These are phyloP conservation scores for Aegilops umbellulata DNA, from an alignment of 176 grass and related monocot genomes.

Conservation along the genomic window DNA sequence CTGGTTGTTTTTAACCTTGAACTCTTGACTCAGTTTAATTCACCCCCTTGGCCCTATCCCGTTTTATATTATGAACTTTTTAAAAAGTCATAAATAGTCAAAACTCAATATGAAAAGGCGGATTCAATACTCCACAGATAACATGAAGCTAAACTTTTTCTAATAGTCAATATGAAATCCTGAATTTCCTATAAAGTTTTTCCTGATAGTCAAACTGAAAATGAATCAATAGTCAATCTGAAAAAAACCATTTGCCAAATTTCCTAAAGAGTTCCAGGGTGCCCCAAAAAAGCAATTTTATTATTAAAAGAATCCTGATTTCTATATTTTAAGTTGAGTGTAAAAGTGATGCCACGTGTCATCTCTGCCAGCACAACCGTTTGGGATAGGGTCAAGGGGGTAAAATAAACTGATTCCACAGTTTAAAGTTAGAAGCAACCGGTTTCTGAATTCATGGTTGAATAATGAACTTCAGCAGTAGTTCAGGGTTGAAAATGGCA, in stretches of 20 bases:
- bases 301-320: not conserved
- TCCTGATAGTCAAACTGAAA: not conserved
- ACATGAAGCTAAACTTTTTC: not conserved
- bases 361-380: not conserved
- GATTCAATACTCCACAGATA: not conserved
- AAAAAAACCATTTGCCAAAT: not conserved
- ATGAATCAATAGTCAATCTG: not conserved
- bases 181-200: not conserved
- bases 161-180: not conserved
- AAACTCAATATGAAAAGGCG: not conserved
- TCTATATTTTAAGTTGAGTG: not conserved
- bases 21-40: not conserved
- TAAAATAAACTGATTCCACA: not conserved
- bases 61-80: not conserved
- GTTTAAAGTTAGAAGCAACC: not conserved
- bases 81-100: not conserved
- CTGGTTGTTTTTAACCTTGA: not conserved
- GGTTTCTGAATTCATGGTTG: not conserved
- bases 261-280: not conserved
- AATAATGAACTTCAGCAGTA: not conserved
- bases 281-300: too few relatives aligned
- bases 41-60: not conserved
- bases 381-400: not conserved
- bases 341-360: not conserved
- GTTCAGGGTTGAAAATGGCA: not conserved